These are phyloP conservation scores for Fusarium azukiicola DNA, from an alignment of 2,329 filamentous ascomycete species.

Conservation along the genomic window DNA sequence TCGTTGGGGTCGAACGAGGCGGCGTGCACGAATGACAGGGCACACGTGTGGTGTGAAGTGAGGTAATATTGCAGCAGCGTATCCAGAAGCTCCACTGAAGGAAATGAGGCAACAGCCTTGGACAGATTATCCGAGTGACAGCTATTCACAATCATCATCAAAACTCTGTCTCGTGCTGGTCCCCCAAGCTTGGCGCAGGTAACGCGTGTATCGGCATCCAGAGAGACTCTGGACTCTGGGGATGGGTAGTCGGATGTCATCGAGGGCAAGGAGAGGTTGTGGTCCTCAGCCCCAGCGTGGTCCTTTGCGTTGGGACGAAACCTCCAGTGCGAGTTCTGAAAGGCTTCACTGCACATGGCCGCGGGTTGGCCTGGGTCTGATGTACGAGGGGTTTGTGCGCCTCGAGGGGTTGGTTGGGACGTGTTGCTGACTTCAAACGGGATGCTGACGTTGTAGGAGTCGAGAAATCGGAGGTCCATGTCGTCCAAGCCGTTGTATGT, in stretches of 20 bases:
- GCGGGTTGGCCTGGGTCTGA: conserved; percentile 40
- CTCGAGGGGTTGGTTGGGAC: conserved; percentile 34
- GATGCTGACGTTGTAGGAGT: conserved; percentile 56
- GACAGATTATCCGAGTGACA: conserved; percentile 52
- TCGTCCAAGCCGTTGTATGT: conserved; percentile 55
- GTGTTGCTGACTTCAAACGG: conserved; percentile 54
- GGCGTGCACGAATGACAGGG: conserved; percentile 61
- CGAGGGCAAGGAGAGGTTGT: conserved; percentile 56
- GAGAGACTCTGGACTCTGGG: conserved; percentile 49
- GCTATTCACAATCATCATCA: conserved; percentile 55
- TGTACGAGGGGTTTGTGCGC: conserved; percentile 31
- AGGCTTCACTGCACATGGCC: conserved; percentile 50
- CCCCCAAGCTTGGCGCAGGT: conserved; percentile 47
- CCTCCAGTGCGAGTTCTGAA: conserved; percentile 54
- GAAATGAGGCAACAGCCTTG: conserved; percentile 62
- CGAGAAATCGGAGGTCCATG: conserved; percentile 58
- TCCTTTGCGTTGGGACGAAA: conserved; percentile 58
- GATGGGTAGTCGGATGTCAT: conserved; percentile 45
- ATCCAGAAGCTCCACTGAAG: conserved; percentile 63
- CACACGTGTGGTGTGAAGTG: conserved; percentile 50
- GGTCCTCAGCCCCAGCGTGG: conserved; percentile 56
- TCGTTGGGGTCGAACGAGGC: conserved; percentile 62
- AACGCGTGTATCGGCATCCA: conserved; percentile 43
- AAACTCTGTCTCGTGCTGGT: conserved; percentile 54
- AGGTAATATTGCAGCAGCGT: conserved; percentile 64